These are phyloP conservation scores for Phytophthora gonapodyides DNA, from an alignment of 352 stramenopile species.

Conservation along the genomic window DNA sequence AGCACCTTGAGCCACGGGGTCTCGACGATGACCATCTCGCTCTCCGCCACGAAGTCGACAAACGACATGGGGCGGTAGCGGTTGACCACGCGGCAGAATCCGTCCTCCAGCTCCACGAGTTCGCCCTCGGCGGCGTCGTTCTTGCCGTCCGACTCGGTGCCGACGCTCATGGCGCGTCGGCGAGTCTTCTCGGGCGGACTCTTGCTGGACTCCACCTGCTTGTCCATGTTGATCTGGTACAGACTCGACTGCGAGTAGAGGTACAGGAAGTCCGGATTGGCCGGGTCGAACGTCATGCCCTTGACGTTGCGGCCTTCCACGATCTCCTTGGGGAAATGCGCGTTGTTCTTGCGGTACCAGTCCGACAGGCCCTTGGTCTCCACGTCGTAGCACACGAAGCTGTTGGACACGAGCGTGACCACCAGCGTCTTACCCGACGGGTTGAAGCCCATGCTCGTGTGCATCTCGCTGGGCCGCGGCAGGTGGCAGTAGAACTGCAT, in stretches of 20 bases:
- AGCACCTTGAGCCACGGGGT: conserved; percentile 89
- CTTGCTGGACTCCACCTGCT: conserved; percentile 31
- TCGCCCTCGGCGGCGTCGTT: conserved; percentile 60
- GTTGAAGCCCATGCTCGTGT: conserved; percentile 82
- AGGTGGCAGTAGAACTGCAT: conserved; percentile 84
- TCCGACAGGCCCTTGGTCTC: conserved; percentile 78
- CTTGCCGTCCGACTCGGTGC: conserved; percentile 63
- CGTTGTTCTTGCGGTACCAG: conserved; percentile 72
- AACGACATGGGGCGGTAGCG: conserved; percentile 86
- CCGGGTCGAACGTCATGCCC: conserved; percentile 80
- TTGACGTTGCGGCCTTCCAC: conserved; percentile 79
- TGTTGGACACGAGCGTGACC: conserved; percentile 83
- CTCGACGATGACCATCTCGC: conserved; percentile 83
- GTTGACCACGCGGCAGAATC: conserved; percentile 79
- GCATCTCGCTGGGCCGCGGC: conserved; percentile 68
- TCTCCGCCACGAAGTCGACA: conserved; percentile 76
- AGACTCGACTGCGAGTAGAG: conserved; percentile 82
- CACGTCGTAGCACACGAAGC: conserved; percentile 86
- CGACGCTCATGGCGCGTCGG: conserved; percentile 57
- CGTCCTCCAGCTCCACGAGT: conserved; percentile 61
- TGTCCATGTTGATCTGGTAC: conserved; percentile 85
- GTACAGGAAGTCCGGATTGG: conserved; percentile 74
- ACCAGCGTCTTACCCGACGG: conserved; percentile 76
- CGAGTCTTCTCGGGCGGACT: conserved; percentile 52
- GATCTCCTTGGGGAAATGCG: conserved; percentile 76